These are phyloP conservation scores for Scenedesmus sp. DNA, from an alignment of 163 green algal species.

Conservation along the genomic window DNA sequence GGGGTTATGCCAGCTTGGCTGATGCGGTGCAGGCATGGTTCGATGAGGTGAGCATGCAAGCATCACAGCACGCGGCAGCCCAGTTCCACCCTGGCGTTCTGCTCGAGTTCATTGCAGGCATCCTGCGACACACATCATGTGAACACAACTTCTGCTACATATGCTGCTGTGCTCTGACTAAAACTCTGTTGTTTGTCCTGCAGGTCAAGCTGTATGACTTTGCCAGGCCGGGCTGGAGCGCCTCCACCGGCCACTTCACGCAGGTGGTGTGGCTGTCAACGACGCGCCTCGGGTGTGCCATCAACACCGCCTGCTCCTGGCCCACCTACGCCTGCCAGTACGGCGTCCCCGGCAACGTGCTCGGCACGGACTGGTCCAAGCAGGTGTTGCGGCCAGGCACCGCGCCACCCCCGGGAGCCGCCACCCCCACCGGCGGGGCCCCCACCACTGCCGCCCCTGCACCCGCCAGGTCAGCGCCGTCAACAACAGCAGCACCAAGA, in stretches of 20 bases:
- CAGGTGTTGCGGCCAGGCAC: constrained; percentile 23
- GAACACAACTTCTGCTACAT: background rate
- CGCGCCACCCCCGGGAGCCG: background rate
- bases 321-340: constrained; percentile 56
- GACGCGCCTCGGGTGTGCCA: constrained; percentile 40
- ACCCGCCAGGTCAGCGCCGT: background rate
- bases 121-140: background rate
- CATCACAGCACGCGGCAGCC: background rate
- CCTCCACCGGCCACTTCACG: constrained; percentile 52
- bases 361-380: constrained; percentile 44
- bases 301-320: constrained; percentile 49
- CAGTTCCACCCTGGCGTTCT: too few species aligned
- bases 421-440: background rate
- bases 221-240: constrained; percentile 42
- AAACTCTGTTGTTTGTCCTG: too few species aligned
- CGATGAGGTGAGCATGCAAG: constrained; percentile 27
- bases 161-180: background rate
- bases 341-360: constrained; percentile 46
- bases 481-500: background rate
- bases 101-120: too few species aligned
- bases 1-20: constrained; percentile 44
- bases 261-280: constrained; percentile 44
- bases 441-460: background rate
- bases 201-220: constrained; percentile 64
- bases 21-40: constrained; percentile 51